Percentiles rank a stretch among this genome's conserved stretches.
These are phyloP conservation scores for Carallia brachiata DNA, from an alignment of 345 rosid species.

Conservation along the genomic window DNA sequence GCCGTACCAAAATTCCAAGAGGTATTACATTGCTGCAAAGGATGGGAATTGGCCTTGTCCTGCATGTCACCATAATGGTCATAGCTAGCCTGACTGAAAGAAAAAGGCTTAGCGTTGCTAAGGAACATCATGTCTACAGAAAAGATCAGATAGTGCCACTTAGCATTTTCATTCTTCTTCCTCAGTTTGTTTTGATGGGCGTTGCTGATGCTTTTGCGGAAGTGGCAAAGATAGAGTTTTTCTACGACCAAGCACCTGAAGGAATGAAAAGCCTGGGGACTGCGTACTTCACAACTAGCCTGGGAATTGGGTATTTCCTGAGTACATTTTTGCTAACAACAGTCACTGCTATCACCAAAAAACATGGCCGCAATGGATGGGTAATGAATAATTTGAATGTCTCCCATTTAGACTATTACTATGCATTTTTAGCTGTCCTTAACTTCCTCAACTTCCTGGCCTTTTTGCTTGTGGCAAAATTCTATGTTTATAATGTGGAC, in stretches of 20 bases:
- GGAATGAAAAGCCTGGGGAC: constrained; percentile 85
- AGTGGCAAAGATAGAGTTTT: constrained; percentile 78
- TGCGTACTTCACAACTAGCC: constrained; percentile 53
- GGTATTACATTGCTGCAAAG: constrained; percentile 76
- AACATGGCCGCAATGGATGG: constrained; percentile 55
- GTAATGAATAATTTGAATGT: constrained; percentile 63
- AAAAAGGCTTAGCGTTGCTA: constrained; percentile 53
- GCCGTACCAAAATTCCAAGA: constrained; percentile 59
- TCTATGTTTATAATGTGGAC: constrained; percentile 56
- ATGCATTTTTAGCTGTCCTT: constrained; percentile 53
- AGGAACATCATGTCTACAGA: constrained; percentile 25
- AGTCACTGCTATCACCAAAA: constrained; percentile 45
- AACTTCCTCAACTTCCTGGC: constrained; percentile 50
- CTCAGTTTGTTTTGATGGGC: constrained; percentile 73
- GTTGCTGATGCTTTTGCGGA: constrained; percentile 68
- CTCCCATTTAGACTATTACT: constrained; percentile 66
- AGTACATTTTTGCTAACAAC: constrained; percentile 62
- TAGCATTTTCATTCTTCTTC: constrained; percentile 54
- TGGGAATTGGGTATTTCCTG: constrained; percentile 62
- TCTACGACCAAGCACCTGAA: constrained; percentile 86
- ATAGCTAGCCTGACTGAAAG: constrained; percentile 52
- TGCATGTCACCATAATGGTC: constrained; percentile 53
- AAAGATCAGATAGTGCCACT: constrained; percentile 49
- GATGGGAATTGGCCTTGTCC: constrained; percentile 60
- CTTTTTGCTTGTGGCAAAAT: constrained; percentile 51